phyloP scores from a whole-genome alignment of 768 basidiomycete genomes.

The Calocera viscosa region DNA sequence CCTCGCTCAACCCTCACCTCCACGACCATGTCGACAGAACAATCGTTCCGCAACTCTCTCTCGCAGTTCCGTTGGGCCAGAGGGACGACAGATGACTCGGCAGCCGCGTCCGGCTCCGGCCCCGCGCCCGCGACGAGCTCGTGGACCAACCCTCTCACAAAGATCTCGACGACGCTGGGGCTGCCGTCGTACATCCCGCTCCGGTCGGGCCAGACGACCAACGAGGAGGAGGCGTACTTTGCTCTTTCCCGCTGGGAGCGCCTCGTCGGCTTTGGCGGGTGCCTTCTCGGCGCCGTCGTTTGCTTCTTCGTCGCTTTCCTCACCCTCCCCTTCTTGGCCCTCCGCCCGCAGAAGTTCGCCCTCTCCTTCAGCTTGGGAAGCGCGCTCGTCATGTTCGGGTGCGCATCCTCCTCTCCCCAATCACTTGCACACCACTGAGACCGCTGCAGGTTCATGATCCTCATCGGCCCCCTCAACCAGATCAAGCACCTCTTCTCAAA shows the following conservation, averaged over 20 bases:
- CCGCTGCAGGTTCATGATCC: conserved; percentile 54
- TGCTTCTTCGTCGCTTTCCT: conserved; percentile 90
- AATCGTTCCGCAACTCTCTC: conserved; percentile 58
- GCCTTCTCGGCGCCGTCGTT: conserved; percentile 76
- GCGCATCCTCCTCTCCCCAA: conserved; percentile 20
- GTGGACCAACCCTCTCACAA: conserved; percentile 56
- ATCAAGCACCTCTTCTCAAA: conserved; percentile 68
- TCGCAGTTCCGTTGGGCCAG: conserved; percentile 81
- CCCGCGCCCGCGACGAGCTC: conserved; percentile 31
- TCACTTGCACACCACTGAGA: background rate
- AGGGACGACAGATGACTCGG: conserved; percentile 56
- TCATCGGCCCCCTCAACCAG: conserved; percentile 84
- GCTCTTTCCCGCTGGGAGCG: conserved; percentile 88
- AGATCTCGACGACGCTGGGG: conserved; percentile 68
- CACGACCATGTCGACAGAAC: conserved; percentile 32
- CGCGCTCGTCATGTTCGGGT: conserved; percentile 93
- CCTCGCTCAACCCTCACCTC: conserved; percentile 14
- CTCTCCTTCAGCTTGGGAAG: conserved; percentile 81
- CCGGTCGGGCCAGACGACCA: conserved; percentile 63
- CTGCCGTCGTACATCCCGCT: conserved; percentile 72
- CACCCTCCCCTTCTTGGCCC: conserved; percentile 54
- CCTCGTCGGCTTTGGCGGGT: conserved; percentile 80
- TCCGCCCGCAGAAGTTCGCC: conserved; percentile 84
- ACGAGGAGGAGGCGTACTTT: conserved; percentile 95
- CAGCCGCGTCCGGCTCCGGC: conserved; percentile 12